Base-by-base conservation (phyloP, 805 yeast species). In the Starmerella lactis-condensi region DNA sequence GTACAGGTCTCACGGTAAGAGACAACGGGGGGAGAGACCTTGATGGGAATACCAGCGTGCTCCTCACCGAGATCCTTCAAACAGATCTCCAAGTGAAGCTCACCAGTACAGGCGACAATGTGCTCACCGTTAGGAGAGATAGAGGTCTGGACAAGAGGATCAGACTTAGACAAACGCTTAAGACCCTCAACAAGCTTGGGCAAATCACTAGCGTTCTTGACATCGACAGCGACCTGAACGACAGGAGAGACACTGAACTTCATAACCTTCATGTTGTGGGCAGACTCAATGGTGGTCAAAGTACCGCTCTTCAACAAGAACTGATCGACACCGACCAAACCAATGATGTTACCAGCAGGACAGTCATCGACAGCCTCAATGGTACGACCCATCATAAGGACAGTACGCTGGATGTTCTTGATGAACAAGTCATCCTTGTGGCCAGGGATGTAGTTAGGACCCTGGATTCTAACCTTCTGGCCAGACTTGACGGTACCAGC, bases 281-380 rank as follows among this genome's bases (percentile, higher is more conserved):
- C 77, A 53, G 79, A 64, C 62, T 89, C 96, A 59, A 65, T 66
- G 62, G 95, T 85, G 69, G 98, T 89, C 58, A 85, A 68, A 56
- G 98, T 85, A 82, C 96, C 98, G 57, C 93, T 78, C 72, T 85
- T 85, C 67, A 85, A 78, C 69, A 85, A 77, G 79, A 83, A 85
- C 74, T 85, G 98, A 69, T 85, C 98, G 56, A 85, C 78, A 83
- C 98, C 98, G 56, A 85, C 96, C 62, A 85, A 70, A 82, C 96
- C 98, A 60, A 83, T 73, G 75, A 85, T 85, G 93, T 85, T 85
- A 79, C 98, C 98, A 54, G 96, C 95, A 62, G 98, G 96, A 69
- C 92, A 78, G 70, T 85, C 96, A 57, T 85, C 96, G 56, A 85
- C 85, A 60, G 85, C 81, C 73, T 85, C 98, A 57, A 79, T 91